Evolutionary conservation across 305 asterid genomes (phyloP).

Genomic region (Lippia alba): DNA sequence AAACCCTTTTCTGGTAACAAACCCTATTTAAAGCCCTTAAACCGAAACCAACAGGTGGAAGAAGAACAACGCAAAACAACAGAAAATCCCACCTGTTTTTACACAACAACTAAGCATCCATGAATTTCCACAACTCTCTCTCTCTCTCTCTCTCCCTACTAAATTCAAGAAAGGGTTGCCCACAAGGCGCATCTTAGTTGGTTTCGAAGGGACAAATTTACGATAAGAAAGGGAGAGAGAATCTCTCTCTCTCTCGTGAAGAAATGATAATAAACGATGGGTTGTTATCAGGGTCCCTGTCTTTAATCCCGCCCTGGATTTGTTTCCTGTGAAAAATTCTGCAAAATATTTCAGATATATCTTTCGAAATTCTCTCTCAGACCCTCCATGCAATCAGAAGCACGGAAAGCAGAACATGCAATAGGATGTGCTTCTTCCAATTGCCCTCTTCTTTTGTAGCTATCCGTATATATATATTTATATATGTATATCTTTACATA

Average conservation of each 20-base stretch:
- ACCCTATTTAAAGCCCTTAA: conserved; percentile 37
- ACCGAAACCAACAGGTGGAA: conserved; percentile 37
- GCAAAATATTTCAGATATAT: neutral
- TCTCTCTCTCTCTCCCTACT: no score
- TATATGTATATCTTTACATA: conserved; percentile 2
- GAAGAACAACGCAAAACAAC: conserved; percentile 34
- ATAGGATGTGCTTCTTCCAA: conserved; percentile 18
- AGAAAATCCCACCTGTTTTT: conserved; percentile 34
- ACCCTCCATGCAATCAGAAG: conserved; percentile 25
- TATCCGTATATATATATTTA: neutral
- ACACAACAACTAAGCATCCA: conserved; percentile 34
- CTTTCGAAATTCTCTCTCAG: conserved; percentile 22
- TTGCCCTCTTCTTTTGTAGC: conserved; percentile 13
- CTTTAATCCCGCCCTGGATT: conserved; percentile 10
- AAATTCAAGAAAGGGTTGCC: no score
- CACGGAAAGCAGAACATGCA: conserved; percentile 33
- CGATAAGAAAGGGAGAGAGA: neutral
- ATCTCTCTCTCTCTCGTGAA: conserved; percentile 36
- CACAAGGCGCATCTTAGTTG: no score
- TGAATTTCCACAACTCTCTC: conserved; percentile 33
- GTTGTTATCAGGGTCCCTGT: conserved; percentile 33
- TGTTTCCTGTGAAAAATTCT: neutral
- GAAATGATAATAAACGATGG: conserved; percentile 32
- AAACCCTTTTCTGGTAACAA: conserved; percentile 39
- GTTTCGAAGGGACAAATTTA: no score